Base-by-base conservation (phyloP, 305 asterid genomes). In the Striga hermonthica region DNA sequence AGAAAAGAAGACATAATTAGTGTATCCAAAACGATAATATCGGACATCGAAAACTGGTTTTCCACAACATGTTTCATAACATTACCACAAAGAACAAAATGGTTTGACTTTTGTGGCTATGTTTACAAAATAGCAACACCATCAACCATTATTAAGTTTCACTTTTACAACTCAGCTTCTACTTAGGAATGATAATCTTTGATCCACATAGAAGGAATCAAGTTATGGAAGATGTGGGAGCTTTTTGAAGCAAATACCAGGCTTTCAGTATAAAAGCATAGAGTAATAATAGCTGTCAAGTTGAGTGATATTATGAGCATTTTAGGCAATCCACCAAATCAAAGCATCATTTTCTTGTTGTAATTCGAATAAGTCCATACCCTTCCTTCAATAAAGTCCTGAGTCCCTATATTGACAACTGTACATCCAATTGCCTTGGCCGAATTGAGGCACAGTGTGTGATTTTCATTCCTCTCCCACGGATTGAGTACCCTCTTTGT, bases 401-500 rank as follows among this genome's bases (percentile, higher is more conserved):
- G 91, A 69, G 91, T 87, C 79, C 95, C 95, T 47, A 84, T 86
- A 70, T 86, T 86, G 76, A 86, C 95, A 52, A 84, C 86, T 34
- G 95, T 86, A 60, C 95, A 86, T 66, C 95, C 95, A 71, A 87
- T 86, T 52, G 91, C 95, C 86, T 84, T 86, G 65, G 95, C 95
- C 68, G 95, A 87, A 74, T 87, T 87, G 57, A 87, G 95, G 84
- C 95, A 83, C 13, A 87, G 75, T 41, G 95, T 87, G 64, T 84
- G 91, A 71, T 87, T 87, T 79, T 84, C 95, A 53, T 84, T 87
- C 79, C 83, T 87, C 83, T 87, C 91, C 91, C 95, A 87, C 9
- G 91, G 91, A 74, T 87, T 87, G 57, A 84, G 91, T 60, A 76
- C 61, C 67, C 67, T 81, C 83, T 86, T 87, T 63, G 88, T 87